phyloP scores from a whole-genome alignment of 2,329 filamentous ascomycete genomes.

The Alternaria dauci region DNA sequence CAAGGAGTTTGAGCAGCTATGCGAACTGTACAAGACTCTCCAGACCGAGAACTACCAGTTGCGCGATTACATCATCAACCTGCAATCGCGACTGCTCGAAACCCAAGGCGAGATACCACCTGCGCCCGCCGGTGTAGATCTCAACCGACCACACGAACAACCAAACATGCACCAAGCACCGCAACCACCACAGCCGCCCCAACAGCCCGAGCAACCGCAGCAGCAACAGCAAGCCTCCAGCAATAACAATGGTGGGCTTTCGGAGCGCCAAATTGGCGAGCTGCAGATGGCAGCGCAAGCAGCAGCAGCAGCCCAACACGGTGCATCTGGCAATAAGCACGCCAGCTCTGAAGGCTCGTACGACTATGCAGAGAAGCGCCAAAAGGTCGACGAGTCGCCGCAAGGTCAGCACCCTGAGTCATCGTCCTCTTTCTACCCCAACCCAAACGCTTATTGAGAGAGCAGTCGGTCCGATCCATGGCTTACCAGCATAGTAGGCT shows the following conservation, averaged over 20 bases:
- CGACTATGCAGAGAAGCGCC: conserved; percentile 48
- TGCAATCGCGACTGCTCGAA: conserved; percentile 87
- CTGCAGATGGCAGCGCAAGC: conserved; percentile 50
- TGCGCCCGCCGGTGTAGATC: conserved; percentile 79
- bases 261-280: conserved; percentile 47
- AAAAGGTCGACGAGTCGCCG: conserved; percentile 44
- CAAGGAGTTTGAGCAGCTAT: conserved; percentile 77
- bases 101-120: conserved; percentile 83
- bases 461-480: conserved; percentile 38
- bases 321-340: conserved; percentile 45
- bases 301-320: conserved; percentile 46
- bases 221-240: conserved; percentile 32
- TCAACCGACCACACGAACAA: conserved; percentile 63
- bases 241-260: conserved; percentile 47
- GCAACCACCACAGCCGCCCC: conserved; percentile 28
- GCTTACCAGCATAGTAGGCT: conserved; percentile 36
- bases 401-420: conserved; percentile 46
- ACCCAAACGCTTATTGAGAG: conserved; percentile 43
- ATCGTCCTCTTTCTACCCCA: conserved; percentile 28
- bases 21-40: conserved; percentile 78
- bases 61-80: conserved; percentile 88
- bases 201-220: conserved; percentile 32
- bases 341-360: conserved; percentile 43
- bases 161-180: conserved; percentile 33
- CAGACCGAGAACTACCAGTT: conserved; percentile 90